Evolutionary conservation across 139 green algal species (phyloP), one percentile per base, ranked within the genome.

Genomic region (Picochlorum sp.): DNA sequence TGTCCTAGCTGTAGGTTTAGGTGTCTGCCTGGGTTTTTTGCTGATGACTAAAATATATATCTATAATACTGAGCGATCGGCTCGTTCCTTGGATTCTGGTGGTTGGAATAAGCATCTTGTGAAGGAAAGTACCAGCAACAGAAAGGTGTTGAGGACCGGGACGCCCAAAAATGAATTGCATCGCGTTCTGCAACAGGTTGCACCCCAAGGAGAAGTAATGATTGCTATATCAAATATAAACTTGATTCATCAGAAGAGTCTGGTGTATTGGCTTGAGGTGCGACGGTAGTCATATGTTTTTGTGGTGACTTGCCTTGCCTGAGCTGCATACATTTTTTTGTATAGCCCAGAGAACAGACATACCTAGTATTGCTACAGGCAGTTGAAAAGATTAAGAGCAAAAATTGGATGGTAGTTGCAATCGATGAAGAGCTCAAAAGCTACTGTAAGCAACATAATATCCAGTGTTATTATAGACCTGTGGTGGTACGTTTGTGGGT

Each of bases 221-320:
- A 78, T 94, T 7, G 90, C 81, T 7, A 87, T 98, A 24, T 84
- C 75, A 16, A 96, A 96, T 76, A 84, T 85, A 41, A 86, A 92
- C 53, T 77, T 89, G 0, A 60, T 88, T 26, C 61, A 58, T 4
- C 70, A 77, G 33, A 65, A 74, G 43, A 50, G 87, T 77, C 76
- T 96, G 16, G 55, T 67, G 14, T 80, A 76, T 4, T 94, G 81
- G 61, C n/a, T n/a, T n/a, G n/a, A n/a, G n/a, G n/a, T n/a, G n/a
- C n/a, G n/a, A n/a, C n/a, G n/a, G n/a, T n/a, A n/a, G n/a, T n/a
- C 57, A 80, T 1, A 52, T 81, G 33, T 77, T 81, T 35, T 39
- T 57, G 40, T 2, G 12, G 8, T 18, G 10, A 36, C 18, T 25
- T 47, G 18, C 18, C 18, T 47, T 47, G 7, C 10, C 29, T 54